Percentiles rank a stretch among this genome's conserved stretches.
phyloP scores from a whole-genome alignment of 345 rosid species.

The Brassica incana region DNA sequence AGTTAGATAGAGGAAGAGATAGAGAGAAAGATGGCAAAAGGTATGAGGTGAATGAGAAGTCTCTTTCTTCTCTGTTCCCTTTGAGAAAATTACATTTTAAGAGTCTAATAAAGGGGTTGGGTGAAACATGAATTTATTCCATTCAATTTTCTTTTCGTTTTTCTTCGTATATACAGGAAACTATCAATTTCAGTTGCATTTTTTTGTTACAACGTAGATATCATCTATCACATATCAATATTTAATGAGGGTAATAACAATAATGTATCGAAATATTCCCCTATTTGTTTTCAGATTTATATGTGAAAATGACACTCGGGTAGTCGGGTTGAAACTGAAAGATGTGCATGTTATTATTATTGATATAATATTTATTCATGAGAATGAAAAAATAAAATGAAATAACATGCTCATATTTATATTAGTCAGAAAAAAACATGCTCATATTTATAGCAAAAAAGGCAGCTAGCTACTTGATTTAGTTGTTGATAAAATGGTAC shows the following conservation, averaged over 20 bases:
- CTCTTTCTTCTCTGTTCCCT: slow-evolving; percentile 43
- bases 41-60: slow-evolving; percentile 38
- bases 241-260: slow-evolving; percentile 39
- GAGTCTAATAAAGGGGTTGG: slow-evolving; percentile 41
- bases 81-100: slow-evolving; percentile 39
- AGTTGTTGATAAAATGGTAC: slow-evolving; percentile 3
- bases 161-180: background rate
- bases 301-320: slow-evolving; percentile 42
- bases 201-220: slow-evolving; percentile 40
- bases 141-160: slow-evolving; percentile 17
- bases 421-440: background rate
- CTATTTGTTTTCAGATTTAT: slow-evolving; percentile 35
- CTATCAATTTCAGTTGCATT: slow-evolving; percentile 16
- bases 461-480: slow-evolving; percentile 10
- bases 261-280: slow-evolving; percentile 32
- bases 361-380: background rate
- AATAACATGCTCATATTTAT: background rate
- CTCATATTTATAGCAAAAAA: background rate
- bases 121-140: slow-evolving; percentile 39
- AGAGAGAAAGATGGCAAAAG: slow-evolving; percentile 33
- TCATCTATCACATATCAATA: slow-evolving; percentile 38
- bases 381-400: background rate
- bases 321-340: slow-evolving; percentile 24
- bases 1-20: slow-evolving; percentile 16
- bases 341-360: slow-evolving; percentile 6